Percentiles rank a stretch among this genome's conserved stretches.
These are phyloP conservation scores for Albifimbria verrucaria DNA, from an alignment of 2,329 filamentous ascomycete genomes.

Conservation along the genomic window DNA sequence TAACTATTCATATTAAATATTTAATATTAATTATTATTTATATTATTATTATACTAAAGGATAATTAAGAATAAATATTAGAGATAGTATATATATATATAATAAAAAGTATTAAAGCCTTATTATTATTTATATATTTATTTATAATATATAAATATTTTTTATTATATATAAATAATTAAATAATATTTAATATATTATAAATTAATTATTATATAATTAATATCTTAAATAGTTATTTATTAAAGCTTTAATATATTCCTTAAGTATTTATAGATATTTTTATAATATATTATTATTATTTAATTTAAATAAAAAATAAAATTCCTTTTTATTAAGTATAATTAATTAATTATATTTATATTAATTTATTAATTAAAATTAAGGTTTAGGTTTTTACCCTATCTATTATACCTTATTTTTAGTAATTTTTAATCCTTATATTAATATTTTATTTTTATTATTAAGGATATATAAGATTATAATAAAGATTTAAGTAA, in stretches of 20 bases:
- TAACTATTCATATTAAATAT: not conserved
- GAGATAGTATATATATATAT: conserved; percentile 1
- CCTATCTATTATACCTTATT: not conserved
- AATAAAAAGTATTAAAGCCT: not conserved
- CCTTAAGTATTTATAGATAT: not conserved
- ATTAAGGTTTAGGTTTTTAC: not conserved
- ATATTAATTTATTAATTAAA: not conserved
- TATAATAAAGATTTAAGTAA: not conserved
- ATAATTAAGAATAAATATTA: conserved; percentile 4
- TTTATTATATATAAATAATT: not conserved
- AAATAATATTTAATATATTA: not conserved
- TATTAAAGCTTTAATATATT: not conserved
- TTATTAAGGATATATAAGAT: no score
- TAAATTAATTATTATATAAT: not conserved
- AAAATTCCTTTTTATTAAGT: conserved; percentile 1
- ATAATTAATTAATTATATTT: not conserved
- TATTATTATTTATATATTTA: conserved; percentile 3
- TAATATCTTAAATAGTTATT: not conserved
- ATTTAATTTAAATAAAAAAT: not conserved
- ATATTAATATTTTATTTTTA: not conserved
- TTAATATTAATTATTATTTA: no score
- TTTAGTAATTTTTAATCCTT: not conserved
- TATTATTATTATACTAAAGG: conserved; percentile 2
- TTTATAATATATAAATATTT: not conserved
- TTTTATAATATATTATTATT: not conserved